Conservation (phyloP, 345 rosid species). For the Excoecaria cochinchinensis region DNA sequence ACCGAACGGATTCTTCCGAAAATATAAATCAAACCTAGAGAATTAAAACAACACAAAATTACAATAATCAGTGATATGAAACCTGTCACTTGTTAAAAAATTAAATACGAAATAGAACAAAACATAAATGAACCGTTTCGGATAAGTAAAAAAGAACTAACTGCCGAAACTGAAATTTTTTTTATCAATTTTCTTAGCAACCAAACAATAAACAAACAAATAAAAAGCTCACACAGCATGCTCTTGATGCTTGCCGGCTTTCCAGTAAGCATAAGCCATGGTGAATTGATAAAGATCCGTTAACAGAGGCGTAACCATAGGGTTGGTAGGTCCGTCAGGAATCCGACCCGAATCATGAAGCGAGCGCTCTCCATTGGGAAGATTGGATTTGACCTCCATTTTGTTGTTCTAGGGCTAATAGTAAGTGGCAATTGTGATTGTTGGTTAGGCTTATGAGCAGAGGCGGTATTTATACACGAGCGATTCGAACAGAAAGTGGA, state of each 20-base stretch:
- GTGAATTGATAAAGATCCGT: conserved; percentile 98
- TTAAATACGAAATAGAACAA: neutral
- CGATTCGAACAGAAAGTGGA: neutral
- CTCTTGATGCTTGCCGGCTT: conserved; percentile 81
- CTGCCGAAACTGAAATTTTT: neutral
- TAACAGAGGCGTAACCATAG: conserved; percentile 92
- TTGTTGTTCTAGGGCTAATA: too few relatives aligned
- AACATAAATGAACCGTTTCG: neutral
- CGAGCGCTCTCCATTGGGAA: neutral
- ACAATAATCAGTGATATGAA: neutral
- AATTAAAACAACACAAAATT: neutral
- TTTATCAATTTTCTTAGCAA: neutral
- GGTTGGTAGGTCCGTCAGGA: conserved; percentile 67
- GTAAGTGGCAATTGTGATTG: too few relatives aligned
- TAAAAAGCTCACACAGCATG: conserved; percentile 64
- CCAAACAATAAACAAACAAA: neutral
- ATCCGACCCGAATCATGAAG: conserved; percentile 33
- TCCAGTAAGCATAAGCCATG: conserved; percentile 99
- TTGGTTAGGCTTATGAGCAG: neutral
- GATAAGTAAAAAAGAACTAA: neutral
- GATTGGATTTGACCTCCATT: conserved; percentile 24
- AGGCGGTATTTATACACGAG: conserved; percentile 6
- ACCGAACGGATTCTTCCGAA: conserved; percentile 93
- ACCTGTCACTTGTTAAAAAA: neutral
- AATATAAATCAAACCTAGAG: conserved; percentile 85